These are phyloP conservation scores for Mycena albidolilacea DNA, from an alignment of 768 basidiomycete species.

Conservation along the genomic window DNA sequence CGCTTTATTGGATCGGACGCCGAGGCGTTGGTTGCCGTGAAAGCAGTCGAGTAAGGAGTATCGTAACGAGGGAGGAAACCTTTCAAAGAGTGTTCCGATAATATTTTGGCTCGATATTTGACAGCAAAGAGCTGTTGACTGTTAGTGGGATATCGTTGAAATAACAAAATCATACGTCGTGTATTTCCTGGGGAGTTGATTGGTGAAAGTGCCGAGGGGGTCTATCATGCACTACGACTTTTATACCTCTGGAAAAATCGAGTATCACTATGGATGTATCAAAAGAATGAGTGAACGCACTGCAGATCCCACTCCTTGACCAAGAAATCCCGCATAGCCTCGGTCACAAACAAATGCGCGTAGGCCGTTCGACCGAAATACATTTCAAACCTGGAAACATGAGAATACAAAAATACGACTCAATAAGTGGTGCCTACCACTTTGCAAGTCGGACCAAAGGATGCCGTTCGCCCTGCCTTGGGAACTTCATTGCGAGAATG, in stretches of 20 bases:
- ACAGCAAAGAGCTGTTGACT: conserved; percentile 61
- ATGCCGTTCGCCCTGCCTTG: conserved; percentile 78
- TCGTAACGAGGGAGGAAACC: conserved; percentile 69
- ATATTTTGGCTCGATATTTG: conserved; percentile 55
- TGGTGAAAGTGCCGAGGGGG: conserved; percentile 90
- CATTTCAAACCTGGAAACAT: conserved; percentile 78
- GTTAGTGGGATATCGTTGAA: conserved; percentile 2
- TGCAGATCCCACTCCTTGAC: conserved; percentile 80
- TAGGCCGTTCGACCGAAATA: conserved; percentile 86
- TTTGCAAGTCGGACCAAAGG: conserved; percentile 81
- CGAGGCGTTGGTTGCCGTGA: conserved; percentile 63
- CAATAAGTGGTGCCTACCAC: conserved; percentile 62
- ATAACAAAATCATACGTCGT: conserved; percentile 67
- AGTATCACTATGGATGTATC: not conserved
- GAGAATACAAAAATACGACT: not conserved
- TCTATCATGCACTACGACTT: conserved; percentile 88
- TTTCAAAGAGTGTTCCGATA: conserved; percentile 50
- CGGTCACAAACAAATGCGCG: conserved; percentile 94
- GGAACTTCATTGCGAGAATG: conserved; percentile 77
- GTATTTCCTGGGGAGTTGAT: conserved; percentile 77
- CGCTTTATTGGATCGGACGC: conserved; percentile 36
- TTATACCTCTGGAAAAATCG: conserved; percentile 72
- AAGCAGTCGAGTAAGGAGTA: conserved; percentile 71
- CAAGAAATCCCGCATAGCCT: conserved; percentile 85
- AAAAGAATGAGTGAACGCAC: conserved; percentile 60